Base-by-base conservation (phyloP, 176 grass and related monocot species). In the Miscanthus lutarioriparius region DNA sequence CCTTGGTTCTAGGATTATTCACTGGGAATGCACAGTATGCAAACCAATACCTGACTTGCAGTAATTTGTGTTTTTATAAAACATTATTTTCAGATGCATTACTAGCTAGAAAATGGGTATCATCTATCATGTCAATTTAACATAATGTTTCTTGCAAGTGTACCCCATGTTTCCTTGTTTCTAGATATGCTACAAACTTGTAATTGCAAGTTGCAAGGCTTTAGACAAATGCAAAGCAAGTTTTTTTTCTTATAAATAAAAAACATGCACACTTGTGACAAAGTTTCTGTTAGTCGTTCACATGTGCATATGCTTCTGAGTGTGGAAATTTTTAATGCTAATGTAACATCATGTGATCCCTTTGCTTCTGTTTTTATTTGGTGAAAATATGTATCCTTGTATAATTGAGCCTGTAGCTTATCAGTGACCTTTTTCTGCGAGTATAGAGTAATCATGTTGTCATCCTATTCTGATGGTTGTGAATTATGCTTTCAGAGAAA, bases 401-500 rank as follows among this genome's bases (percentile, higher is more conserved):
- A 79, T 56, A 17, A 45, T 67, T 70, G 47, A 2, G 7, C 45
- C 33, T 33, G 4, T 35, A 76, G 74, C 32, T n/a, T 61, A 61
- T 39, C 20, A 2, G 12, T 23, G 40, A 76, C 10, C 30, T 40
- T 59, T 37, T 16, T 15, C 17, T 56, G 48, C n/a, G 58, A 38
- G 3, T 77, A 77, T 38, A 77, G 51, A 76, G 49, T 54, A 58
- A n/a, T 36, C 28, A 75, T 75, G 30, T 36, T 58, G 20, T 8
- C 7, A 3, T 71, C 51, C 37, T 53, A 67, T 53, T 39, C 41
- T 73, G 11, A 49, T 88, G 8, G 37, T 83, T 5, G 15, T 69
- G 40, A 48, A 37, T 38, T 70, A 23, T 81, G 32, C 53, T 85
- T 68, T 70, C 77, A 94, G 89, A 94, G 68, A 87, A 84, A 83